phyloP scores from a whole-genome alignment of 73 alveolate species.

The Stentor coeruleus region DNA sequence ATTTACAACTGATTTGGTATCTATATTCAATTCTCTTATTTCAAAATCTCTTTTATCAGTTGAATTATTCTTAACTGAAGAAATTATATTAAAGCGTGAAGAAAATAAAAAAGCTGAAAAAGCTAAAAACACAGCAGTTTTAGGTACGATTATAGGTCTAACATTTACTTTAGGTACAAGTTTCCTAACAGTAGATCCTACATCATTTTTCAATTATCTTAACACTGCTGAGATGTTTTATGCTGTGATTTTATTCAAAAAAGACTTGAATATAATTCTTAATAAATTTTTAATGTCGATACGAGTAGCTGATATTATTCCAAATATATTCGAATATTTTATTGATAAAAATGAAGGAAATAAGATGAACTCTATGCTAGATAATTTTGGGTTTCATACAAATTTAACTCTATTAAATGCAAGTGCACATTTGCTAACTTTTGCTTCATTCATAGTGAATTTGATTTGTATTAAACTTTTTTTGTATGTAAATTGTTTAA shows the following conservation, averaged over 20 bases:
- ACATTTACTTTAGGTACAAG: neutral
- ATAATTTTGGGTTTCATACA: neutral
- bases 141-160: neutral
- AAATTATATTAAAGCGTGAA: neutral
- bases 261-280: neutral
- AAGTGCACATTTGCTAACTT: neutral
- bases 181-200: neutral
- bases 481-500: neutral
- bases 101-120: neutral
- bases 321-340: neutral
- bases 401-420: neutral
- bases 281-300: no score
- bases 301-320: neutral
- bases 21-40: neutral
- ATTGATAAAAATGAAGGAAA: neutral
- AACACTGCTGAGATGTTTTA: neutral
- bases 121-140: neutral
- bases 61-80: neutral
- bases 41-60: neutral
- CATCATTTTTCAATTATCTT: neutral
- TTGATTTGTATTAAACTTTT: no score
- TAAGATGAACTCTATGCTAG: neutral
- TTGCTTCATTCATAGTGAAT: neutral
- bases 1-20: no score
- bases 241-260: neutral